A percentile compares a stretch with the other conserved stretches of the same genome.
phyloP scores from a whole-genome alignment of 495 filamentous ascomycete genomes.

The Aspergillus egyptiacus region DNA sequence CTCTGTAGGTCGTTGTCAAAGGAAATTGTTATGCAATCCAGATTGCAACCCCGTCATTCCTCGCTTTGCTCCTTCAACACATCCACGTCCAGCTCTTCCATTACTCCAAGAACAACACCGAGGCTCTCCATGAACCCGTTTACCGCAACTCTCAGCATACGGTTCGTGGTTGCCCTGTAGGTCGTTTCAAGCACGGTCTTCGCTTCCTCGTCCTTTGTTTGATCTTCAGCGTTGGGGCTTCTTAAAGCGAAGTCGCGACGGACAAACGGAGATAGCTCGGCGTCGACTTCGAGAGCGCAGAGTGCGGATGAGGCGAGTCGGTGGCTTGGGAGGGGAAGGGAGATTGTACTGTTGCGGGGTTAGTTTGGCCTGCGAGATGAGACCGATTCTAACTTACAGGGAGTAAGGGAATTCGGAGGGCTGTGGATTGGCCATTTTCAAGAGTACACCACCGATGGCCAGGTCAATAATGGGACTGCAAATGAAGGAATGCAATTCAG shows the following conservation, averaged over 20 bases:
- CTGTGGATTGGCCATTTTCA: slow-evolving; percentile 10
- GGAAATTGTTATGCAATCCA: too few relatives aligned
- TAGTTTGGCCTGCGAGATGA: slow-evolving; percentile 6
- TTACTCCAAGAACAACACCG: slow-evolving; percentile 73
- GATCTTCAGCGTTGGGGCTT: slow-evolving; percentile 25
- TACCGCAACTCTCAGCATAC: slow-evolving; percentile 93
- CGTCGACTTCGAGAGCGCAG: slow-evolving; percentile 73
- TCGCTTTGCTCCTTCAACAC: slow-evolving; percentile 47
- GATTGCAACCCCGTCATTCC: slow-evolving; percentile 20
- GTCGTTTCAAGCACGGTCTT: slow-evolving; percentile 61
- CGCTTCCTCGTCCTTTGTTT: slow-evolving; percentile 25
- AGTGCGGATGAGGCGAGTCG: slow-evolving; percentile 74
- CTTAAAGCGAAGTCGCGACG: slow-evolving; percentile 60
- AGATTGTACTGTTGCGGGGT: slow-evolving; percentile 55
- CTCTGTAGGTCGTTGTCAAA: too few relatives aligned
- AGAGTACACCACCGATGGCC: too few relatives aligned
- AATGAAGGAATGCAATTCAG: too few relatives aligned
- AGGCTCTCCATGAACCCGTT: slow-evolving; percentile 97
- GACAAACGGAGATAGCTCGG: slow-evolving; percentile 80
- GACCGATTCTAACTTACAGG: slow-evolving; percentile 46
- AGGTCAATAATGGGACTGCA: too few relatives aligned
- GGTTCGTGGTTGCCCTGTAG: slow-evolving; percentile 86
- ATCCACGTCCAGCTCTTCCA: slow-evolving; percentile 86
- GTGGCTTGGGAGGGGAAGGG: slow-evolving; percentile 75
- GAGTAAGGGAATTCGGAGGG: slow-evolving; percentile 59